phyloP scores from a whole-genome alignment of 805 yeast genomes.

The Candida stauntonica region DNA sequence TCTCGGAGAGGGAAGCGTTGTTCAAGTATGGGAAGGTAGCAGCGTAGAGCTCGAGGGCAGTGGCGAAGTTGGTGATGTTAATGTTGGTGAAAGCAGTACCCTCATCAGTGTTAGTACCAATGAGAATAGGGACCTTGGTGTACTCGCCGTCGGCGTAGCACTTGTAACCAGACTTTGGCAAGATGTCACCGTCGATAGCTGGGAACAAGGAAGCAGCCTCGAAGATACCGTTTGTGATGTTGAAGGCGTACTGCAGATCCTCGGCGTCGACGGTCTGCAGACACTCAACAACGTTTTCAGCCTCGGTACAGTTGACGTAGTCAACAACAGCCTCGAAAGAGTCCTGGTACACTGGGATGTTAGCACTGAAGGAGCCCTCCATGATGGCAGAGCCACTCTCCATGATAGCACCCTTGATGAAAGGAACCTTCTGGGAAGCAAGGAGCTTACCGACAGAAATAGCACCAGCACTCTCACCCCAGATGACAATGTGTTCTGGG shows the following conservation, averaged over 20 bases:
- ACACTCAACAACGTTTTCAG: constrained; percentile 10
- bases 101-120: constrained; percentile 25
- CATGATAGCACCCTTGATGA: constrained; percentile 19
- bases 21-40: constrained; percentile 6
- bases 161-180: constrained; percentile 14
- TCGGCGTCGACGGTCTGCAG: constrained; percentile 12
- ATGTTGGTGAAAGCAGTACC: constrained; percentile 12
- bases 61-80: constrained; percentile 3
- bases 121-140: constrained; percentile 20
- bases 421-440: constrained; percentile 7
- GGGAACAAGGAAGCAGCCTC: constrained; percentile 3
- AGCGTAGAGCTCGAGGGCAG: constrained; percentile 1
- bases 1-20: constrained; percentile 9
- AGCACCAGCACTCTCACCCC: constrained; percentile 38
- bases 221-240: constrained; percentile 15
- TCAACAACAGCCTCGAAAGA: constrained; percentile 8
- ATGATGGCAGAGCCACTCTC: constrained; percentile 14
- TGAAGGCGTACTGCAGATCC: constrained; percentile 8
- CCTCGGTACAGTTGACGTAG: constrained; percentile 13
- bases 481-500: constrained; percentile 30
- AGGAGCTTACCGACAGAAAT: constrained; percentile 16
- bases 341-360: constrained; percentile 1
- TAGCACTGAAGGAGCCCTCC: constrained; percentile 5
- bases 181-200: constrained; percentile 17
- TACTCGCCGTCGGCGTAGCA: constrained; percentile 11